Evolutionary conservation across 768 basidiomycete genomes (phyloP), one percentile per base, ranked within the genome.

Genomic region (Termitomyces sp.): DNA sequence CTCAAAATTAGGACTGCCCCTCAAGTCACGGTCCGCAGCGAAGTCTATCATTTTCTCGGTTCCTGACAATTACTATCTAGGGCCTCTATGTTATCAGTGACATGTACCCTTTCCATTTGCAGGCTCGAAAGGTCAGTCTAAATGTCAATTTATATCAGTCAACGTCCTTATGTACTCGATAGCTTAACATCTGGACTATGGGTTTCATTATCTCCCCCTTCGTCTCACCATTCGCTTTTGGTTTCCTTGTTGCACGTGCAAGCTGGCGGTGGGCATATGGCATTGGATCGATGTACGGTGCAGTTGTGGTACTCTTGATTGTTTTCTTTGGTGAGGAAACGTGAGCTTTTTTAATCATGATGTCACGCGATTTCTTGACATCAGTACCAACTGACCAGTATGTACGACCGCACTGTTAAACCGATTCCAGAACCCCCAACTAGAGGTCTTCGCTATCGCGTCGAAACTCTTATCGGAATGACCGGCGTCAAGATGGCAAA

Each of bases 251-350:
- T 1, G 84, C 84, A 0, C 73, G 80, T 3, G 72, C 78, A 9
- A 75, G 68, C 46, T 86, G 81, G 81, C 69, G 83, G 40, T 86
- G 85, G 84, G 74, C 83, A 14, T 87, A 87, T 57, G 84, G 83
- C 19, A 82, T 85, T 48, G 86, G 82, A 0, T 79, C 76, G 25
- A 78, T 86, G 16, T 88, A 86, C 62, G 70, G 63, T 72, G 52
- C 77, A 68, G 30, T 77, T 67, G 59, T 76, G 69, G 67, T 65
- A 67, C n/a, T 74, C 66, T 21, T 80, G 72, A 23, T 78, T 72
- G 63, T 70, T 70, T 44, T 77, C 58, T 54, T 62, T 63, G 75
- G 76, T 67, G 79, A 85, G 54, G 86, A 89, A 68, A 87, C 85
- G 84, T 84, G 61, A 56, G 79, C 39, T 40, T 25, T 50, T 3